Conservation (phyloP, 1,284 basidiomycete species). For the Phylloporus gajari region DNA sequence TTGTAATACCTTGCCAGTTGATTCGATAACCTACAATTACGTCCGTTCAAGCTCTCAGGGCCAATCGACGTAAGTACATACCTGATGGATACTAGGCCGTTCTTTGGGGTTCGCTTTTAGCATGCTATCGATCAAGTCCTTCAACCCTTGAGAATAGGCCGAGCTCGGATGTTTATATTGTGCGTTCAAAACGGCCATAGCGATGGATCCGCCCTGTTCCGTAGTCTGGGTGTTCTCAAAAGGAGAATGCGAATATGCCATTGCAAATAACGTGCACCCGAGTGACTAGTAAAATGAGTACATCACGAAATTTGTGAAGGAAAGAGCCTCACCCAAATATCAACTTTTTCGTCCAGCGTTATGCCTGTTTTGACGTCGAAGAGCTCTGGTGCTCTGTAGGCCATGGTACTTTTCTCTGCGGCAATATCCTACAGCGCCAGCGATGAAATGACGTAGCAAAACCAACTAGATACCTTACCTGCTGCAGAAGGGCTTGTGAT, state of each 20-base stretch:
- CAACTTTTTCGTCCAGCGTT: slow-evolving; percentile 91
- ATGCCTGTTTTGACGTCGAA: slow-evolving; percentile 94
- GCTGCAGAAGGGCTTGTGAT: slow-evolving; percentile 87
- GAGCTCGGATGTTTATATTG: slow-evolving; percentile 88
- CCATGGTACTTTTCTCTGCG: slow-evolving; percentile 96
- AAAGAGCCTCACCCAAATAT: slow-evolving; percentile 83
- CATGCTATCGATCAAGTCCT: slow-evolving; percentile 84
- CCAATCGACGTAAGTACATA: slow-evolving; percentile 45
- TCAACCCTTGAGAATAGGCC: slow-evolving; percentile 83
- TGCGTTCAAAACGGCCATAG: slow-evolving; percentile 93
- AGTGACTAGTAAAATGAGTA: slow-evolving; percentile 69
- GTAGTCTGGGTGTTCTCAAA: slow-evolving; percentile 90
- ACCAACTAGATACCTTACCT: slow-evolving; percentile 55
- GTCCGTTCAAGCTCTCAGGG: slow-evolving; percentile 14
- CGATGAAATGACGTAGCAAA: slow-evolving; percentile 2
- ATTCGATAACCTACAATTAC: slow-evolving; percentile 69
- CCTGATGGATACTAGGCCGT: slow-evolving; percentile 86
- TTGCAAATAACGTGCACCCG: slow-evolving; percentile 90
- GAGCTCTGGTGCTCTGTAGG: slow-evolving; percentile 93
- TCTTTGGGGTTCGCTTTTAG: slow-evolving; percentile 83
- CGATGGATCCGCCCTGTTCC: slow-evolving; percentile 90
- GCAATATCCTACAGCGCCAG: slow-evolving; percentile 79
- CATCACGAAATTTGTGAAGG: background rate
- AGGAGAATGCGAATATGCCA: slow-evolving; percentile 92
- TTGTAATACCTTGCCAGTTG: slow-evolving; percentile 73